Evolutionary conservation across 768 basidiomycete species (phyloP), one percentile per base, ranked within the genome.

Genomic region (Tylopilus subfusipes): DNA sequence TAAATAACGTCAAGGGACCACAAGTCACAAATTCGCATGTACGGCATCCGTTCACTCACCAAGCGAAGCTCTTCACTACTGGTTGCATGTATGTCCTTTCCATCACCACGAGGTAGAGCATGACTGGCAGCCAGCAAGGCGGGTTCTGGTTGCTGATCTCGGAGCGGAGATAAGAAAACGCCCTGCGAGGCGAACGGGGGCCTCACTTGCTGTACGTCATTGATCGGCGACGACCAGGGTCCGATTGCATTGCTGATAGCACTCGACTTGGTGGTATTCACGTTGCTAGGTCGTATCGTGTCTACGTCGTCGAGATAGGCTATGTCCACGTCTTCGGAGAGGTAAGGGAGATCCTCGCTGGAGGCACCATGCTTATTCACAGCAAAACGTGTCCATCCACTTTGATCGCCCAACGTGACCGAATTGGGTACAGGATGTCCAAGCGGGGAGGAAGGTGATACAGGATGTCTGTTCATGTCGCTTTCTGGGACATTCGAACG

Each of bases 141-240:
- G 42, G 57, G 40, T 22, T 43, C 50, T 9, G 40, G 48, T 25
- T 47, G 48, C 22, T 47, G 34, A 50, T 58, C 54, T 27, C 55
- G 61, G 25, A 69, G 63, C 42, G 71, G 73, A 44, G 71, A 74
- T 53, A 74, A 46, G 31, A 59, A 61, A 33, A 61, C 45, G 2
- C 63, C 68, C 9, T 63, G 57, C 8, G 66, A 64, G 8, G 65
- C 61, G 25, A 68, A 67, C 5, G 48, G 33, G 38, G 43, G 12
- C 43, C 29, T 2, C 29, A 42, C 29, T 38, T 54, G 30, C 21
- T 46, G 60, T 56, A 45, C 49, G 54, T 69, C 54, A 57, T 55
- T 42, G 45, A 56, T 63, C 39, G 31, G 48, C 55, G 38, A 52
- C 9, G 43, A 49, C 50, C 44, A 53, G 50, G 48, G 25, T 38